Percentiles rank a stretch among this genome's conserved stretches.
These are phyloP conservation scores for Suhomyces bokatorum DNA, from an alignment of 1,139 yeast genomes.

Conservation along the genomic window DNA sequence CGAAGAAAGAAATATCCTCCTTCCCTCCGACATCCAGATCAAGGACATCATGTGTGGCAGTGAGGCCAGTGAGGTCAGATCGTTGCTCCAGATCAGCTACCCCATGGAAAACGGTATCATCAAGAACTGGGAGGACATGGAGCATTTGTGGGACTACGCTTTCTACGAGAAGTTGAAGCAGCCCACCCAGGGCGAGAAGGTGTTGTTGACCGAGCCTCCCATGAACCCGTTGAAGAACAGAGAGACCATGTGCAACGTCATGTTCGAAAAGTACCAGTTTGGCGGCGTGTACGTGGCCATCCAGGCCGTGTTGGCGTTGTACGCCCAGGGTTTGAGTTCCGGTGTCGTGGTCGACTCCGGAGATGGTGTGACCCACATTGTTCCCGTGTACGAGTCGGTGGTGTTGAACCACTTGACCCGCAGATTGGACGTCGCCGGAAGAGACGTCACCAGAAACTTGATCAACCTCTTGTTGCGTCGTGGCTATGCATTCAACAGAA, in stretches of 20 bases:
- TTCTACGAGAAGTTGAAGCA: slow-evolving; percentile 88
- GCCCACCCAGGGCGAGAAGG: slow-evolving; percentile 72
- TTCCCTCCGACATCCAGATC: slow-evolving; percentile 62
- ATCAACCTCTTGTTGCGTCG: slow-evolving; percentile 88
- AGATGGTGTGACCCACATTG: slow-evolving; percentile 87
- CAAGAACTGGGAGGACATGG: slow-evolving; percentile 98
- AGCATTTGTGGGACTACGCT: slow-evolving; percentile 96
- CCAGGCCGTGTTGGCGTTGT: slow-evolving; percentile 94
- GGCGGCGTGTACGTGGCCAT: slow-evolving; percentile 98
- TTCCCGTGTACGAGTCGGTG: slow-evolving; percentile 95
- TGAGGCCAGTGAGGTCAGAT: slow-evolving; percentile 89
- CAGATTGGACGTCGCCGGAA: slow-evolving; percentile 95
- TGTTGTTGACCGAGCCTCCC: slow-evolving; percentile 94
- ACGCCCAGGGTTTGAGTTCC: slow-evolving; percentile 94
- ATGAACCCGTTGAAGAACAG: slow-evolving; percentile 94
- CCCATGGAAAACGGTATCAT: slow-evolving; percentile 99
- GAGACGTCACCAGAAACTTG: slow-evolving; percentile 94
- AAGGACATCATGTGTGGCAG: slow-evolving; percentile 98
- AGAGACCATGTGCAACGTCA: slow-evolving; percentile 92
- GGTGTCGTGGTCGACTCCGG: slow-evolving; percentile 99
- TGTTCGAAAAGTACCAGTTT: slow-evolving; percentile 95
- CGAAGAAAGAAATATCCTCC: slow-evolving; percentile 72
- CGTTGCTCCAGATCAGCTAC: slow-evolving; percentile 85
- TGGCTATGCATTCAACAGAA: slow-evolving; percentile 96
- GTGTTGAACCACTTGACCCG: slow-evolving; percentile 91